A percentile compares a stretch with the other conserved stretches of the same genome.
phyloP scores from a whole-genome alignment of 306 rosid species.

The Luffa aegyptiaca region DNA sequence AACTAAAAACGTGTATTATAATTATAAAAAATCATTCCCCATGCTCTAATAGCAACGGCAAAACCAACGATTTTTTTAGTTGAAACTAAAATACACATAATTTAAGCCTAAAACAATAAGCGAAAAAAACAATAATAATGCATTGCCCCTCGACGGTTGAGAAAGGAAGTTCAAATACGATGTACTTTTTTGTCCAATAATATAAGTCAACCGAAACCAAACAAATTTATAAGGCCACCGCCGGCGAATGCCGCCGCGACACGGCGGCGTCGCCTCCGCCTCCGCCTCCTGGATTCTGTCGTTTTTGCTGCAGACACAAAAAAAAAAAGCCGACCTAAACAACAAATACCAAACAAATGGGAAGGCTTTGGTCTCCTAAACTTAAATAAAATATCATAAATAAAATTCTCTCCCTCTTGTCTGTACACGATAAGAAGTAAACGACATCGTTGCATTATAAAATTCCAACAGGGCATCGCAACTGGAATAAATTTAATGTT shows the following conservation, averaged over 20 bases:
- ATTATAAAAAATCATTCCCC: too few relatives aligned
- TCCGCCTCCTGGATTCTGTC: not conserved
- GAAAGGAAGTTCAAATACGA: not conserved
- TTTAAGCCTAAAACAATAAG: too few relatives aligned
- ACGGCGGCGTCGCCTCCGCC: not conserved
- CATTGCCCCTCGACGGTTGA: not conserved
- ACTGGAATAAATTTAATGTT: not conserved
- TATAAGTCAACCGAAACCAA: not conserved
- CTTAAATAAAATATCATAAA: not conserved
- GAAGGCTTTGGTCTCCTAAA: not conserved
- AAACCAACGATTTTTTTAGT: too few relatives aligned
- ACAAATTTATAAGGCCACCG: not conserved
- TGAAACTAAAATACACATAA: too few relatives aligned
- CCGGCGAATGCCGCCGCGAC: not conserved
- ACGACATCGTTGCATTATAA: not conserved
- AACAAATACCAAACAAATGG: not conserved
- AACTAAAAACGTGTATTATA: too few relatives aligned
- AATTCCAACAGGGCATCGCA: not conserved
- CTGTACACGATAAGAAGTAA: not conserved
- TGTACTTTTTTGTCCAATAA: not conserved
- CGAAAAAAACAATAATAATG: too few relatives aligned
- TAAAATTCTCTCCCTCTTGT: not conserved
- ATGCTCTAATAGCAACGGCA: too few relatives aligned
- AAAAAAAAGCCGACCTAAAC: not conserved
- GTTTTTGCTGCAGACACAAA: not conserved